Conservation (phyloP, 163 green algal genomes). For the Prototheca stagnorum region DNA sequence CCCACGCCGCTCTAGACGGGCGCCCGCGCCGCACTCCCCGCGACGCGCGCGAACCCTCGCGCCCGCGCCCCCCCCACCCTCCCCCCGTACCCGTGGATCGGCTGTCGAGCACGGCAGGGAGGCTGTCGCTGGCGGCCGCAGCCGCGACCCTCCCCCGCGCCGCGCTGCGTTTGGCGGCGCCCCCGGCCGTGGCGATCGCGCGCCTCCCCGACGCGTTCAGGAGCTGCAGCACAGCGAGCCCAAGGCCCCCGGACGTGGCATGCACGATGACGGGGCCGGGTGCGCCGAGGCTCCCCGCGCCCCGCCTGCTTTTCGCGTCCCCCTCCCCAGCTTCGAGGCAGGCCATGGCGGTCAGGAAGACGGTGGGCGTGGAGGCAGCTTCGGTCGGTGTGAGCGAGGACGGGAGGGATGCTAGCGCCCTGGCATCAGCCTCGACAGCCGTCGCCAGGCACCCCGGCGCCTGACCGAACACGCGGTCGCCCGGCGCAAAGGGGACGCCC, state of each 20-base stretch:
- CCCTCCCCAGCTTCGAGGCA: slow-evolving; percentile 1
- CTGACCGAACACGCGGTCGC: slow-evolving; percentile 33
- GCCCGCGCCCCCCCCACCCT: too few relatives aligned
- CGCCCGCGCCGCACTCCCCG: too few relatives aligned
- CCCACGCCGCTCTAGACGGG: too few relatives aligned
- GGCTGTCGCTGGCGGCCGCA: slow-evolving; percentile 9
- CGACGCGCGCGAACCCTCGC: too few relatives aligned
- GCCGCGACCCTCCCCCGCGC: slow-evolving; percentile 6
- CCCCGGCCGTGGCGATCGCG: slow-evolving; percentile 44
- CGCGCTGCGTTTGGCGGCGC: slow-evolving; percentile 39
- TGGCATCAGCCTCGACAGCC: slow-evolving; percentile 11
- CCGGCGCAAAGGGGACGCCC: slow-evolving; percentile 1
- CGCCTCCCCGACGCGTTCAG: neutral
- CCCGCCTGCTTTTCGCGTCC: too few relatives aligned
- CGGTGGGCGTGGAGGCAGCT: slow-evolving; percentile 25
- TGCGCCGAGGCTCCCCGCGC: too few relatives aligned
- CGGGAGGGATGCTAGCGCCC: slow-evolving; percentile 30
- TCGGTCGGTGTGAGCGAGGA: slow-evolving; percentile 12
- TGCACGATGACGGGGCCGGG: slow-evolving; percentile 43
- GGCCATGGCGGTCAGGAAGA: slow-evolving; percentile 18
- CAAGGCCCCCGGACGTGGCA: slow-evolving; percentile 50
- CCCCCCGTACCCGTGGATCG: neutral
- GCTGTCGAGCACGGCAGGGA: slow-evolving; percentile 5
- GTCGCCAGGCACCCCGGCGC: slow-evolving; percentile 28
- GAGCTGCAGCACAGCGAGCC: slow-evolving; percentile 45